Conservation (phyloP, 805 yeast genomes). For the Kodamaea kaohsiungensis region DNA sequence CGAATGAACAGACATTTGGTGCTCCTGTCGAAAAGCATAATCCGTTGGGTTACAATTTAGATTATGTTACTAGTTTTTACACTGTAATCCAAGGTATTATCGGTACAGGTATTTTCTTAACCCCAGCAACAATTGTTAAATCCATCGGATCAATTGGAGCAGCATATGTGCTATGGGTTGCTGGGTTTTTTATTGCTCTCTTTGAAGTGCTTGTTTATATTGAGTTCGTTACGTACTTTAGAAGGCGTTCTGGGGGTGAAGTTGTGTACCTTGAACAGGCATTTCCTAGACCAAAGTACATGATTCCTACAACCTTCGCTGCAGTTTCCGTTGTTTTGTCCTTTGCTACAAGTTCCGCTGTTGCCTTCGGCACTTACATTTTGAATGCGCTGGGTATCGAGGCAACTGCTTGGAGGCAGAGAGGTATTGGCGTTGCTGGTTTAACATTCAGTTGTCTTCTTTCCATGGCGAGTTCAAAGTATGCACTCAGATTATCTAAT, state of each 20-base stretch:
- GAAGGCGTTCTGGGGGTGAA: constrained; percentile 37
- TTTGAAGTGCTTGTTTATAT: constrained; percentile 38
- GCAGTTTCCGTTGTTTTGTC: constrained; percentile 39
- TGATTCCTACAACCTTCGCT: constrained; percentile 39
- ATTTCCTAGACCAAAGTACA: constrained; percentile 32
- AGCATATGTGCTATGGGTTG: constrained; percentile 43
- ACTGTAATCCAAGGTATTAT: constrained; percentile 67
- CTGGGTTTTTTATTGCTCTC: constrained; percentile 42
- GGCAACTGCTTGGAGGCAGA: constrained; percentile 33
- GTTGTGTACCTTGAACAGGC: constrained; percentile 42
- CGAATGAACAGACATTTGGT: constrained; percentile 25
- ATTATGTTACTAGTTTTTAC: constrained; percentile 52
- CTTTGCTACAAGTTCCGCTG: constrained; percentile 35
- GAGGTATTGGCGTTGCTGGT: constrained; percentile 37
- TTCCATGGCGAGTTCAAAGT: constrained; percentile 26
- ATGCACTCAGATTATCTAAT: constrained; percentile 31
- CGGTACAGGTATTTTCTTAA: constrained; percentile 77
- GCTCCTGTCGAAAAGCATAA: constrained; percentile 43
- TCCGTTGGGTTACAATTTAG: constrained; percentile 41
- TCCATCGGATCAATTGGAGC: constrained; percentile 47
- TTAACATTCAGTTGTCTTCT: constrained; percentile 25
- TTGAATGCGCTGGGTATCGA: constrained; percentile 32
- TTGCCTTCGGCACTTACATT: constrained; percentile 38
- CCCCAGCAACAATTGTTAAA: constrained; percentile 59
- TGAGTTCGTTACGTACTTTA: constrained; percentile 43